Evolutionary conservation across 495 filamentous ascomycete genomes (phyloP).

Genomic region (Penicillium flavigenum): DNA sequence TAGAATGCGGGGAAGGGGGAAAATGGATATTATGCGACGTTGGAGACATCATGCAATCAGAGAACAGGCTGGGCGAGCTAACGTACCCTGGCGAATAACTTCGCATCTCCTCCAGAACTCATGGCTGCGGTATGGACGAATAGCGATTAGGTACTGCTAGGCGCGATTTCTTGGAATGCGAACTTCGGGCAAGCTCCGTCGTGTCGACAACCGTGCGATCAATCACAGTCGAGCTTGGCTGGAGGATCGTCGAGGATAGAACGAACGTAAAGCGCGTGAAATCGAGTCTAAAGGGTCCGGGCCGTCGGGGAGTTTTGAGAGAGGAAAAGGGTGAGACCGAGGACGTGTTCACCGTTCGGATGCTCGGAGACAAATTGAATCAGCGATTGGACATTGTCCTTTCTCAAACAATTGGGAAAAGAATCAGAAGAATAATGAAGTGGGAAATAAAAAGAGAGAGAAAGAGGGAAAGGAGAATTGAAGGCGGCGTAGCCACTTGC

Average conservation of each 20-base stretch:
- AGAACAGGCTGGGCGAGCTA: constrained; percentile 7
- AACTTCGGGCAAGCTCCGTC: constrained; percentile 13
- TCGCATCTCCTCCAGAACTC: constrained; percentile 91
- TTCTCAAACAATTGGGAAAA: constrained; percentile 6
- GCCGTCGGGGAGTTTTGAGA: constrained; percentile 11
- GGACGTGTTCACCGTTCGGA: constrained; percentile 19
- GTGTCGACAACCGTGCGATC: constrained; percentile 12
- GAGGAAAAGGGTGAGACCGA: constrained; percentile 24
- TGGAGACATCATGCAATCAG: constrained; percentile 22
- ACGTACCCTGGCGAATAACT: constrained; percentile 98
- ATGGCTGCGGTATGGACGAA: constrained; percentile 45
- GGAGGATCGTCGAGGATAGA: not conserved
- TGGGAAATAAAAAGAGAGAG: constrained; percentile 6
- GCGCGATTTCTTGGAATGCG: constrained; percentile 10
- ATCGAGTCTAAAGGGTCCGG: constrained; percentile 9
- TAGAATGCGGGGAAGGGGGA: constrained; percentile 25
- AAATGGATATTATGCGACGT: not conserved
- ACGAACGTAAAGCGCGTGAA: not conserved
- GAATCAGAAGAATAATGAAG: constrained; percentile 9
- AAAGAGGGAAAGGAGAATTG: constrained; percentile 22
- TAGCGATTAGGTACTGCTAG: constrained; percentile 11
- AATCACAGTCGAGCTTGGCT: constrained; percentile 18
- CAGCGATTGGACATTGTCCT: constrained; percentile 22
- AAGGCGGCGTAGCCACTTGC: constrained; percentile 30
- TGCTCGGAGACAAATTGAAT: constrained; percentile 17